phyloP scores from a whole-genome alignment of 192 early-diverging fungal genomes.

The Coemansia sp. region DNA sequence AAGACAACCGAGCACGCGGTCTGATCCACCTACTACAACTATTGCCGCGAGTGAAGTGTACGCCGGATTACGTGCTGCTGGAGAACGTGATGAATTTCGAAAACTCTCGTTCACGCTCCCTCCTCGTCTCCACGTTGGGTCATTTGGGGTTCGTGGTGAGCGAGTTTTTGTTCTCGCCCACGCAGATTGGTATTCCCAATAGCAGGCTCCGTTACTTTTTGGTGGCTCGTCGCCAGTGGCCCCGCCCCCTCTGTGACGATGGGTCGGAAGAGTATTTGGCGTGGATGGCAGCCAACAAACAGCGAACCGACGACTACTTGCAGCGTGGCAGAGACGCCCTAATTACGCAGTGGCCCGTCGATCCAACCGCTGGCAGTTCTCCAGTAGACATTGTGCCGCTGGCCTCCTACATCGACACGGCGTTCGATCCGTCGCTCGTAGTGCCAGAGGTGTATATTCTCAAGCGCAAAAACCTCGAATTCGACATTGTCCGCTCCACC shows the following conservation, averaged over 20 bases:
- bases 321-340: slow-evolving; percentile 18
- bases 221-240: slow-evolving; percentile 16
- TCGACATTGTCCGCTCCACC: slow-evolving; percentile 36
- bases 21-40: slow-evolving; percentile 38
- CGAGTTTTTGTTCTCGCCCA: slow-evolving; percentile 45
- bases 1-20: slow-evolving; percentile 39
- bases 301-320: slow-evolving; percentile 20
- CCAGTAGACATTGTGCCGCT: slow-evolving; percentile 4
- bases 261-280: not conserved
- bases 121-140: slow-evolving; percentile 29
- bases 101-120: slow-evolving; percentile 31
- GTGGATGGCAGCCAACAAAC: not conserved
- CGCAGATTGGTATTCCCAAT: slow-evolving; percentile 46
- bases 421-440: not conserved
- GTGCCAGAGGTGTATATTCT: slow-evolving; percentile 32
- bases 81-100: slow-evolving; percentile 56
- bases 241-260: not conserved
- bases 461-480: slow-evolving; percentile 29
- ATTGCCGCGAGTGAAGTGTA: slow-evolving; percentile 20
- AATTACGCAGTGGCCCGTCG: slow-evolving; percentile 36
- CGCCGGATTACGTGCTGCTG: slow-evolving; percentile 25
- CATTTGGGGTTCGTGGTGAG: slow-evolving; percentile 26
- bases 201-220: slow-evolving; percentile 40
- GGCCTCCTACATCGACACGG: slow-evolving; percentile 19
- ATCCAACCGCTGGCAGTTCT: slow-evolving; percentile 1